phyloP scores from a whole-genome alignment of 176 grass and related monocot species.

The Saccharum spontaneum region DNA sequence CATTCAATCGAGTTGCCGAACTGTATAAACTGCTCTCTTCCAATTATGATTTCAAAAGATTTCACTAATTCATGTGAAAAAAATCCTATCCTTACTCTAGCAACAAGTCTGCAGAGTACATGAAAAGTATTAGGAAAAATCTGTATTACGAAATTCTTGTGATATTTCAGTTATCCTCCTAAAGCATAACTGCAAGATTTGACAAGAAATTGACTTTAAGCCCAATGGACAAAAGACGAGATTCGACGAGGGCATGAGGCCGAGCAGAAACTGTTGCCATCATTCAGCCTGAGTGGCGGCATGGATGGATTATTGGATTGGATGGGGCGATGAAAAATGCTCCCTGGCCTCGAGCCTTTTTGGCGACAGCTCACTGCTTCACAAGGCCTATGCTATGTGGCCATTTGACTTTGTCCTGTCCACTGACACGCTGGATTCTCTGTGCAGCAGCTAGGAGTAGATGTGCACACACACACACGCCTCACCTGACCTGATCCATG shows the following conservation, averaged over 20 bases:
- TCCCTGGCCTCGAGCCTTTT: not conserved
- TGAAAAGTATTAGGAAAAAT: not conserved
- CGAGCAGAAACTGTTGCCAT: constrained; percentile 24
- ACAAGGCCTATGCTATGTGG: constrained; percentile 33
- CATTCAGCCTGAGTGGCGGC: constrained; percentile 7
- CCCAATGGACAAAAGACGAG: not conserved
- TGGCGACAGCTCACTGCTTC: constrained; percentile 36
- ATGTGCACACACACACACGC: not conserved
- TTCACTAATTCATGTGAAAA: not conserved
- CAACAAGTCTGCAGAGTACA: not conserved
- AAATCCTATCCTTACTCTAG: not conserved
- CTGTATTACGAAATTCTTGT: not conserved
- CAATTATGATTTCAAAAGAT: not conserved
- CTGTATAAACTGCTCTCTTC: not conserved
- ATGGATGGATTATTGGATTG: constrained; percentile 6
- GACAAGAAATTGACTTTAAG: not conserved
- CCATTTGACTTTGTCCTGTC: constrained; percentile 36
- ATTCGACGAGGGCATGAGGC: not conserved
- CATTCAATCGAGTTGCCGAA: not conserved
- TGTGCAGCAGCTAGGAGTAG: not conserved
- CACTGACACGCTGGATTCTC: constrained; percentile 27
- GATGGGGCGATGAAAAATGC: constrained; percentile 26
- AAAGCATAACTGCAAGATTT: not conserved
- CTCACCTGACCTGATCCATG: not conserved
- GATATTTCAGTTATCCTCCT: too few relatives aligned